Percentiles rank a stretch among this genome's conserved stretches.
These are phyloP conservation scores for Phytophthora multivora DNA, from an alignment of 352 stramenopile genomes.

Conservation along the genomic window DNA sequence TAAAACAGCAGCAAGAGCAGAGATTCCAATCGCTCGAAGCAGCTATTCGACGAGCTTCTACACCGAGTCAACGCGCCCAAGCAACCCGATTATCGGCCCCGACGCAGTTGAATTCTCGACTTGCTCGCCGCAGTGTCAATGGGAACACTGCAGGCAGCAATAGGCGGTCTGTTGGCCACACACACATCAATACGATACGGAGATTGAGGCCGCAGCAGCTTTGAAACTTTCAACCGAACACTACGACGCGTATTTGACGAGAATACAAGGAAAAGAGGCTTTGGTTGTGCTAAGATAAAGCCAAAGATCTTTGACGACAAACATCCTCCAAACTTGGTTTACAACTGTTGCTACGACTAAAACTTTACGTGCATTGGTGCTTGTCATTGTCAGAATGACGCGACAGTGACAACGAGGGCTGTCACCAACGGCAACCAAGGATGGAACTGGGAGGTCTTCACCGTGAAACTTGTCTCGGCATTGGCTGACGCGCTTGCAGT, in stretches of 20 bases:
- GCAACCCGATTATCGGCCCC: background rate
- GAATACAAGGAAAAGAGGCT: background rate
- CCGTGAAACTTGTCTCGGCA: constrained; percentile 8
- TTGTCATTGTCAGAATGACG: background rate
- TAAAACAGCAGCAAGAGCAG: constrained; percentile 41
- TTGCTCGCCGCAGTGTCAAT: background rate
- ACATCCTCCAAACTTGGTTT: background rate
- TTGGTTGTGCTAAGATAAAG: background rate
- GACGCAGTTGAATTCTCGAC: background rate
- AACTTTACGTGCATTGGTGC: no score
- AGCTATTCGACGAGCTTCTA: constrained; percentile 30
- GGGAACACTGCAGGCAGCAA: background rate
- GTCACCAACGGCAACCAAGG: background rate
- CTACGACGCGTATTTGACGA: background rate
- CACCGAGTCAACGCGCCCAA: constrained; percentile 1
- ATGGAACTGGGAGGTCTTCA: background rate
- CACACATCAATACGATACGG: constrained; percentile 41
- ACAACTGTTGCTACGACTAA: background rate
- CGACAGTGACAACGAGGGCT: background rate
- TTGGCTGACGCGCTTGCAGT: constrained; percentile 13
- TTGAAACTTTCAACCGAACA: no score
- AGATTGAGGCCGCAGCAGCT: constrained; percentile 29
- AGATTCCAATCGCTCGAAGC: constrained; percentile 47
- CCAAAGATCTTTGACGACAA: background rate
- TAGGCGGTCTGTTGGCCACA: constrained; percentile 13